Evolutionary conservation across 495 filamentous ascomycete genomes (phyloP).

Genomic region (Penicillium coffeae): DNA sequence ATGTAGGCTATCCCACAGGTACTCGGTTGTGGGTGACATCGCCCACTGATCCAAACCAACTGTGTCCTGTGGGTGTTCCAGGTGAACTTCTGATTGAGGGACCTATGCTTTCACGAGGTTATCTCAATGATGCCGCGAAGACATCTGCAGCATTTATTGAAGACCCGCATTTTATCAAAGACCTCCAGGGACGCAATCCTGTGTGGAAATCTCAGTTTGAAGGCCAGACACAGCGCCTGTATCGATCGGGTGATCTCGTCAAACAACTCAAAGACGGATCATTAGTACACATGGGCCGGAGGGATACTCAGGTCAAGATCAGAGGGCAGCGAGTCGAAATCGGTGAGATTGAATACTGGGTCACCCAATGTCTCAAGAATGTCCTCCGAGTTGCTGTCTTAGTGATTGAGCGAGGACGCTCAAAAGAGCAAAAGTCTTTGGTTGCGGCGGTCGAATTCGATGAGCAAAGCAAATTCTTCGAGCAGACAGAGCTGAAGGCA

Average conservation of each 20-base stretch:
- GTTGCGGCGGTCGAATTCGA: neutral
- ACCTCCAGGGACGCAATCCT: neutral
- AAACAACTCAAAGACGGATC: neutral
- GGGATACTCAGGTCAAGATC: neutral
- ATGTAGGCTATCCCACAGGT: neutral
- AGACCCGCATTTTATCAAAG: slow-evolving; percentile 18
- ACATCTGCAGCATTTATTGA: slow-evolving; percentile 34
- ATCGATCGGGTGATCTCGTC: neutral
- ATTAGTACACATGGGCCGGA: neutral
- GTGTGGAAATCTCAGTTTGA: neutral
- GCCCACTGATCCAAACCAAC: slow-evolving; percentile 23
- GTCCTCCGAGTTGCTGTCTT: neutral
- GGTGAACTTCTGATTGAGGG: slow-evolving; percentile 47
- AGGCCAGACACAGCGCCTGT: neutral
- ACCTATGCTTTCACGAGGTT: slow-evolving; percentile 36
- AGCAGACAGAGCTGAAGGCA: neutral
- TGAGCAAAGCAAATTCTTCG: neutral
- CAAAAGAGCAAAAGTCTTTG: neutral
- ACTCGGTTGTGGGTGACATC: slow-evolving; percentile 34
- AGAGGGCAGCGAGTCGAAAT: neutral
- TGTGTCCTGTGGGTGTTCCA: slow-evolving; percentile 36
- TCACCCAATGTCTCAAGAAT: neutral
- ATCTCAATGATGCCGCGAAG: slow-evolving; percentile 31
- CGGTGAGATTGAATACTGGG: neutral
- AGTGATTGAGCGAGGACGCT: neutral